These are phyloP conservation scores for Flaveria brownii DNA, from an alignment of 129 eudicot genomes.

Conservation along the genomic window DNA sequence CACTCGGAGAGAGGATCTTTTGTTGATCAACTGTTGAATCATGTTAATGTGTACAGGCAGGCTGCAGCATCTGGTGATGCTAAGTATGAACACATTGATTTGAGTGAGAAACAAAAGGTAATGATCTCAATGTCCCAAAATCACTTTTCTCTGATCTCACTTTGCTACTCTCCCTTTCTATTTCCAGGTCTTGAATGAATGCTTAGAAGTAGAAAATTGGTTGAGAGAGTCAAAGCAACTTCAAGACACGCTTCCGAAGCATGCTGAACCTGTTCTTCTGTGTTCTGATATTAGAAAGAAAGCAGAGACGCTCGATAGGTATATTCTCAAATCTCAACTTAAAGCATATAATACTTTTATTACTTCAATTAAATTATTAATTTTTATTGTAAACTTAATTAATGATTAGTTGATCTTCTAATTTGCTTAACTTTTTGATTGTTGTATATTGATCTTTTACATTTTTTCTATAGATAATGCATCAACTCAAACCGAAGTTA, in stretches of 20 bases:
- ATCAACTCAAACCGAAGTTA: too few species aligned
- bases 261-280: conserved; percentile 69
- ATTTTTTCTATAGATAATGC: too few species aligned
- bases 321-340: neutral
- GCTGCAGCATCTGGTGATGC: conserved; percentile 71
- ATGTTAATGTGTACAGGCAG: conserved; percentile 63
- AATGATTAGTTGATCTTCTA: too few species aligned
- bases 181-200: conserved; percentile 75
- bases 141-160: neutral
- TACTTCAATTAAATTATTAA: too few species aligned
- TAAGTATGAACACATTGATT: conserved; percentile 16
- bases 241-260: conserved; percentile 75
- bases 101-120: conserved; percentile 54
- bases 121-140: neutral
- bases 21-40: conserved; percentile 48
- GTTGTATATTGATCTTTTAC: too few species aligned
- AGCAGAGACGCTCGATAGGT: conserved; percentile 83
- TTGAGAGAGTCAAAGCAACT: conserved; percentile 71
- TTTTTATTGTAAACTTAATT: too few species aligned
- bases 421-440: too few species aligned
- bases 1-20: conserved; percentile 59
- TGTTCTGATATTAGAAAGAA: conserved; percentile 70
- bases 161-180: neutral
- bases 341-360: neutral
- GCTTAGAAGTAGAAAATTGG: conserved; percentile 89